Conservation (phyloP, 1,284 basidiomycete species). For the Boletus sp. region DNA sequence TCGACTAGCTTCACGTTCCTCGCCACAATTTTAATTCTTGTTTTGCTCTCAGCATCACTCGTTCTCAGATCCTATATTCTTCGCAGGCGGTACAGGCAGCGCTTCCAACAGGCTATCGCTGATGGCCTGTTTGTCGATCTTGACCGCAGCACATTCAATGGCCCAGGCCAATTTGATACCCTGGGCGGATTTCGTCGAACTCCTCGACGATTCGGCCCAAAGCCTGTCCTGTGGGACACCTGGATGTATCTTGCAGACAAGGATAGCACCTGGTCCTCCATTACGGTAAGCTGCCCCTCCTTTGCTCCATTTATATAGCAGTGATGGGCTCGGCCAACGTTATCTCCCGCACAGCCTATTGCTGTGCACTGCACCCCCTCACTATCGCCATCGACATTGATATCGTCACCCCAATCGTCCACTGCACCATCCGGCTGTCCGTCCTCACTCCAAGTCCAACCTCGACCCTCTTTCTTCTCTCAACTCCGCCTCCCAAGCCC, state of each 20-base stretch:
- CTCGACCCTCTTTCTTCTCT: constrained; percentile 7
- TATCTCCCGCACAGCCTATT: constrained; percentile 16
- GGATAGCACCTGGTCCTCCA: constrained; percentile 8
- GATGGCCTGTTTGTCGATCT: constrained; percentile 42
- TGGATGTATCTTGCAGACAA: constrained; percentile 7
- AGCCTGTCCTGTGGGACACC: constrained; percentile 20
- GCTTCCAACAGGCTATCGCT: constrained; percentile 49
- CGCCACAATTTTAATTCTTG: constrained; percentile 63
- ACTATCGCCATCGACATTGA: neutral
- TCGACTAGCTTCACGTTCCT: constrained; percentile 63
- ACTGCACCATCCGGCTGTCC: neutral
- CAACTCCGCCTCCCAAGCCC: constrained; percentile 8
- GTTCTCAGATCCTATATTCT: constrained; percentile 61
- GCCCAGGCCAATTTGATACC: neutral
- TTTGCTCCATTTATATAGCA: neutral
- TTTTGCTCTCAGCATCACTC: constrained; percentile 62
- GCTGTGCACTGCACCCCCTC: constrained; percentile 8
- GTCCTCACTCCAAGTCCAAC: neutral
- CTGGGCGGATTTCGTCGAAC: constrained; percentile 3
- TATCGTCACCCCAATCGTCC: neutral
- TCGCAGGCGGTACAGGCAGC: constrained; percentile 55
- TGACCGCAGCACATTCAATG: neutral
- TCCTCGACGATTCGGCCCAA: constrained; percentile 8
- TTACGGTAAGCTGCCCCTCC: constrained; percentile 13
- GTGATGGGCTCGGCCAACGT: neutral